phyloP scores from a whole-genome alignment of 2,329 filamentous ascomycete species.

The Trichophyton equinum region DNA sequence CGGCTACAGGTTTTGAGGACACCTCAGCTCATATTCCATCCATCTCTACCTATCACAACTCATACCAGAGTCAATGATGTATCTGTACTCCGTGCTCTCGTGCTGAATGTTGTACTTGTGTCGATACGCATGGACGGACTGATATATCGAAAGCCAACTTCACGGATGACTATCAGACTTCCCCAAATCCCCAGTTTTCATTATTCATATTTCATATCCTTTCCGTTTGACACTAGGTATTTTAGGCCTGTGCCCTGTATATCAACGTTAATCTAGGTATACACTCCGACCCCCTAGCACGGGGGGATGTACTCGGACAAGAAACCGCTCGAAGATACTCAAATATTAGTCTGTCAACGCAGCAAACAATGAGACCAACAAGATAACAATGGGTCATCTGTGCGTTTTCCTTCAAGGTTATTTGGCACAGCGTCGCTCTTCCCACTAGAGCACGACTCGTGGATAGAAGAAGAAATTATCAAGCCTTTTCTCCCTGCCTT shows the following conservation, averaged over 20 bases:
- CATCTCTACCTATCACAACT: not conserved
- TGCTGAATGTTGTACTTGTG: not conserved
- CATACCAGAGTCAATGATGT: not conserved
- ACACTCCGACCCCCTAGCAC: no score
- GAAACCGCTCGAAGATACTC: not conserved
- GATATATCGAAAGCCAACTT: not conserved
- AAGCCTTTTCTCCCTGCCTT: not conserved
- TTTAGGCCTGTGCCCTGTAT: no score
- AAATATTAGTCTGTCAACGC: no score
- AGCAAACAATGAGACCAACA: not conserved
- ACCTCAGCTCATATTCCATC: not conserved
- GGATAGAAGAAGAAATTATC: constrained; percentile 1
- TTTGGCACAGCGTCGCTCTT: no score
- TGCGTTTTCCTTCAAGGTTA: not conserved
- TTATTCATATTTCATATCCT: no score
- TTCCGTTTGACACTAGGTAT: no score
- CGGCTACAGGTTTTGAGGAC: not conserved
- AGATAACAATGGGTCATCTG: not conserved
- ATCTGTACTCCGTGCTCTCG: not conserved
- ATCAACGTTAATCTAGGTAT: no score
- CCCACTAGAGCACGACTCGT: not conserved
- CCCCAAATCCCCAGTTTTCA: no score
- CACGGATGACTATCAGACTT: no score
- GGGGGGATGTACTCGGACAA: no score
- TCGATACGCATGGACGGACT: not conserved